Evolutionary conservation across 805 yeast species (phyloP).

Genomic region (Metschnikowia bowlesiae): DNA sequence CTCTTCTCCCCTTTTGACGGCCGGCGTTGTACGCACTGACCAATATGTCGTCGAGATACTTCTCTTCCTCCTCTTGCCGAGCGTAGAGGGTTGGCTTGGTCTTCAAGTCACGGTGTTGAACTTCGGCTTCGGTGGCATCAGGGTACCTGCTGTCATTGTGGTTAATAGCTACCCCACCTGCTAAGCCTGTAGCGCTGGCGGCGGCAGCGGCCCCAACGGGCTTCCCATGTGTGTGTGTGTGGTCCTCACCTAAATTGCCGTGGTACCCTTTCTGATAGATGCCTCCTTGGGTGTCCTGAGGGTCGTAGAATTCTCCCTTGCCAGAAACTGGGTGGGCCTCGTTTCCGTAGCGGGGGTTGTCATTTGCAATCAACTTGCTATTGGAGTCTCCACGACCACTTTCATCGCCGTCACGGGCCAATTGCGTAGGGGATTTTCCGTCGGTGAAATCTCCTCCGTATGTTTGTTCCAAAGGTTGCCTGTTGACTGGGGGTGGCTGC

Average conservation of each 20-base stretch:
- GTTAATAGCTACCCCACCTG: slow-evolving; percentile 15
- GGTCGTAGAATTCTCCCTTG: slow-evolving; percentile 30
- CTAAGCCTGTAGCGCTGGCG: slow-evolving; percentile 9
- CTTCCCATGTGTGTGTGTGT: slow-evolving; percentile 1
- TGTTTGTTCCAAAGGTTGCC: slow-evolving; percentile 26
- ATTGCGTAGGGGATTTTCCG: slow-evolving; percentile 29
- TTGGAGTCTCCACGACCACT: background rate
- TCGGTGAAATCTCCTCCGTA: slow-evolving; percentile 33
- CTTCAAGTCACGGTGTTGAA: slow-evolving; percentile 18
- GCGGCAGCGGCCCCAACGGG: slow-evolving; percentile 11
- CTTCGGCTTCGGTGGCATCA: slow-evolving; percentile 25
- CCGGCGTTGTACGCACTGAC: slow-evolving; percentile 19
- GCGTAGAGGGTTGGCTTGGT: slow-evolving; percentile 21
- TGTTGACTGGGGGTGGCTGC: slow-evolving; percentile 27
- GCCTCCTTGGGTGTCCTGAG: slow-evolving; percentile 36
- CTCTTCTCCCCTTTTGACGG: slow-evolving; percentile 12
- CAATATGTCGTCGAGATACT: slow-evolving; percentile 10
- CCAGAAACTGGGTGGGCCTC: slow-evolving; percentile 27
- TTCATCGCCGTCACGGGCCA: background rate
- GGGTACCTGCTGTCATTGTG: slow-evolving; percentile 10
- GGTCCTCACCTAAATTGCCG: background rate
- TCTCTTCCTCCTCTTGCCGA: slow-evolving; percentile 12
- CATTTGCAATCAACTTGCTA: slow-evolving; percentile 17
- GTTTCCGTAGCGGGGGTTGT: slow-evolving; percentile 26
- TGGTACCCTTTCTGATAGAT: slow-evolving; percentile 13